Evolutionary conservation across 768 basidiomycete genomes (phyloP).

Genomic region (Daedaleopsis nitida): DNA sequence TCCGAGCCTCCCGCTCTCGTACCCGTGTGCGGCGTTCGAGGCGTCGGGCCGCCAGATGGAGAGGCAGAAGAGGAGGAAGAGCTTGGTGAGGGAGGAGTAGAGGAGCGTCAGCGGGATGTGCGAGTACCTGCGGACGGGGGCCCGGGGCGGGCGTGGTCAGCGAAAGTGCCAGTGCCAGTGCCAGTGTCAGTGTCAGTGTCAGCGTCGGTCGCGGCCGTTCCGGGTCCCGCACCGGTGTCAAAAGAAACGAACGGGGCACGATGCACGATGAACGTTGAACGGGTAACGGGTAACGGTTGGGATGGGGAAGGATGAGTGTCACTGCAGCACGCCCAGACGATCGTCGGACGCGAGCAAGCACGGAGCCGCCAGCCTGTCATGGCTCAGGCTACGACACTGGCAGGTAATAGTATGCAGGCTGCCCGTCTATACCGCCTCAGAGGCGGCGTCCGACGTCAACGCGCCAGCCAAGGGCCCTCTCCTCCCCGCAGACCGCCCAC

Average conservation of each 20-base stretch:
- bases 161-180: too few species aligned
- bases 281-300: background rate
- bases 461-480: too few species aligned
- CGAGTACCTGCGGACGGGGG: slow-evolving; percentile 52
- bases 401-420: too few species aligned
- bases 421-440: too few species aligned
- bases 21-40: slow-evolving; percentile 19
- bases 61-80: slow-evolving; percentile 80
- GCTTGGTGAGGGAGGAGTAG: slow-evolving; percentile 83
- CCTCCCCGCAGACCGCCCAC: too few species aligned
- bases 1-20: background rate
- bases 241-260: background rate
- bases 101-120: slow-evolving; percentile 78
- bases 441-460: too few species aligned
- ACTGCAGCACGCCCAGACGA: background rate
- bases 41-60: slow-evolving; percentile 71
- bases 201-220: background rate
- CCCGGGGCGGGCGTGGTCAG: background rate
- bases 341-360: background rate
- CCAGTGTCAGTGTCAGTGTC: too few species aligned
- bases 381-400: too few species aligned
- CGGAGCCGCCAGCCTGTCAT: too few species aligned
- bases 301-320: background rate
- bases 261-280: background rate
- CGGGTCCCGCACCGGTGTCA: background rate